phyloP scores from a whole-genome alignment of 1,284 basidiomycete genomes.

The Leucoagaricus sp. region DNA sequence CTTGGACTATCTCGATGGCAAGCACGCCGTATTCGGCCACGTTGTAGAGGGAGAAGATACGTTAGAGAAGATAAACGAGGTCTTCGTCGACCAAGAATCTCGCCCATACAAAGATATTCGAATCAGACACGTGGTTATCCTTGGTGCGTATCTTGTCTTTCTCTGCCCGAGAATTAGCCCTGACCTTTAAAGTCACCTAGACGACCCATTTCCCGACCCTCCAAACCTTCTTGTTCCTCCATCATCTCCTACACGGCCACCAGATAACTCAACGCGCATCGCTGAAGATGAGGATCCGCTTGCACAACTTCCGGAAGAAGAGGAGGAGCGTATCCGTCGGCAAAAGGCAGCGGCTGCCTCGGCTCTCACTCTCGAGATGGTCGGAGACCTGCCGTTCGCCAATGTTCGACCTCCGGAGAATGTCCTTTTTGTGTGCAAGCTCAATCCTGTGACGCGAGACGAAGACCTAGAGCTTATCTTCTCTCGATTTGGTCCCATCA shows the following conservation, averaged over 20 bases:
- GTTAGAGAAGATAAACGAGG: conserved; percentile 90
- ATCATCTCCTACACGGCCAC: conserved; percentile 75
- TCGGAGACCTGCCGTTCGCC: conserved; percentile 97
- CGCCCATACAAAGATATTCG: conserved; percentile 92
- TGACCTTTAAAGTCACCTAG: conserved; percentile 39
- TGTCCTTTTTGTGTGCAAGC: conserved; percentile 97
- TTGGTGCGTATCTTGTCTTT: conserved; percentile 58
- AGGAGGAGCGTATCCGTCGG: conserved; percentile 77
- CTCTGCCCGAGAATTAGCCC: background rate
- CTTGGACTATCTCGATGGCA: conserved; percentile 94
- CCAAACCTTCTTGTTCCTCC: conserved; percentile 71
- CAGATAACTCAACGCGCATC: conserved; percentile 85
- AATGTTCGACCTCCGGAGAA: conserved; percentile 98
- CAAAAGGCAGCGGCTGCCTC: conserved; percentile 89
- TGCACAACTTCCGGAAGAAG: conserved; percentile 76
- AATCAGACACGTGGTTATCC: conserved; percentile 89
- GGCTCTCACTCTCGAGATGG: conserved; percentile 98
- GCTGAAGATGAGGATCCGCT: conserved; percentile 90
- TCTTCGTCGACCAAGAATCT: conserved; percentile 86
- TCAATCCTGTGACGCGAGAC: conserved; percentile 93
- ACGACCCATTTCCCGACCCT: conserved; percentile 95
- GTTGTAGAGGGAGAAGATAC: conserved; percentile 95
- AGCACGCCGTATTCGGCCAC: conserved; percentile 94
- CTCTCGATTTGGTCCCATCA: conserved; percentile 91
- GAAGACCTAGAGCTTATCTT: conserved; percentile 99